Percentiles rank a stretch among this genome's conserved stretches.
phyloP scores from a whole-genome alignment of 2,329 filamentous ascomycete species.

The Hypoxylon sp. region DNA sequence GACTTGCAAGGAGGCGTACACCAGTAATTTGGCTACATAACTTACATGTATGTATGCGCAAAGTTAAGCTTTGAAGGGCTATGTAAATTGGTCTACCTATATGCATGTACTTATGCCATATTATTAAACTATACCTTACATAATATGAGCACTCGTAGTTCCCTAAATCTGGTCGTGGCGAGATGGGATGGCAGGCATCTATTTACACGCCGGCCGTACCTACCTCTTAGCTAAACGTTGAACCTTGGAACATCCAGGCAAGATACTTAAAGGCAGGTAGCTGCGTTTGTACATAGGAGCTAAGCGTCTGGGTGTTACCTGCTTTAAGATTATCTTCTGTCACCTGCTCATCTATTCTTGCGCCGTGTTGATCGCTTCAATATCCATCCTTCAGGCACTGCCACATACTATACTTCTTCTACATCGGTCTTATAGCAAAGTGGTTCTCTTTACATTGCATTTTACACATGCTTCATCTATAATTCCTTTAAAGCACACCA shows the following conservation, averaged over 20 bases:
- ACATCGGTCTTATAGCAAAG: constrained; percentile 14
- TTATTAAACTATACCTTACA: background rate
- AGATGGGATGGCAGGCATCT: constrained; percentile 16
- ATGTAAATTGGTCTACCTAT: too few species aligned
- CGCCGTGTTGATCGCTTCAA: constrained; percentile 10
- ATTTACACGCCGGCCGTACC: too few species aligned
- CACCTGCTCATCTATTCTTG: constrained; percentile 10
- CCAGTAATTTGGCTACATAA: too few species aligned
- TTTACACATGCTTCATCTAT: constrained; percentile 36
- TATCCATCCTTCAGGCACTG: constrained; percentile 1
- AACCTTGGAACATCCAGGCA: background rate
- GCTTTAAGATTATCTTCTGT: constrained; percentile 9
- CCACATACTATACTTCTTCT: constrained; percentile 18
- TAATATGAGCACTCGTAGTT: constrained; percentile 2
- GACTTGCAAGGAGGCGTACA: too few species aligned
- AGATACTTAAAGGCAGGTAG: background rate
- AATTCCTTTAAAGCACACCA: constrained; percentile 12
- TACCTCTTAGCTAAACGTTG: background rate
- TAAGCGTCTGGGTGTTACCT: constrained; percentile 14
- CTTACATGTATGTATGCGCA: too few species aligned
- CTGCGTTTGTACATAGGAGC: constrained; percentile 11
- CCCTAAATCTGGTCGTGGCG: background rate
- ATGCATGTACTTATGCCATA: too few species aligned
- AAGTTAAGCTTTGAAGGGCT: too few species aligned
- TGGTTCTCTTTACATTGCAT: constrained; percentile 25